phyloP scores from a whole-genome alignment of 208 protist genomes.

The Naegleria fowleri region DNA sequence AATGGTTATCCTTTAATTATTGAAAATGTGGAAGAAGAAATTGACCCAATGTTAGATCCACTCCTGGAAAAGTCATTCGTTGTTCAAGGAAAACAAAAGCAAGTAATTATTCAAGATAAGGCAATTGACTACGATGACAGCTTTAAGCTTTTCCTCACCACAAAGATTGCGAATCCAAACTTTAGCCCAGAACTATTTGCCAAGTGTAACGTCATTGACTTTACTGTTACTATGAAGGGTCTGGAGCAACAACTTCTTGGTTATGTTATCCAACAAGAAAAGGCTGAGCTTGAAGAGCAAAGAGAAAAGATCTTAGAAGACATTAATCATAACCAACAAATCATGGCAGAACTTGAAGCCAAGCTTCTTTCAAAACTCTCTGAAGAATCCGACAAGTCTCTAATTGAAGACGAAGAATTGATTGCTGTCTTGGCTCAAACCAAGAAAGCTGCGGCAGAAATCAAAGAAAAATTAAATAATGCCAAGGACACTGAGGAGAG shows the following conservation, averaged over 20 bases:
- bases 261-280: conserved; percentile 91
- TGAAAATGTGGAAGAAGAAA: conserved; percentile 92
- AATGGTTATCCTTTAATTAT: conserved; percentile 79
- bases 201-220: conserved; percentile 95
- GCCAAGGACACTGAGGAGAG: conserved; percentile 89
- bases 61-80: conserved; percentile 92
- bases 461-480: conserved; percentile 88
- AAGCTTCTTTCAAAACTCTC: conserved; percentile 86
- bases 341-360: conserved; percentile 82
- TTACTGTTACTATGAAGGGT: conserved; percentile 97
- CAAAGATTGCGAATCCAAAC: conserved; percentile 95
- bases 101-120: conserved; percentile 83
- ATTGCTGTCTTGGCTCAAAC: conserved; percentile 91
- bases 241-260: conserved; percentile 94
- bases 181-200: conserved; percentile 95
- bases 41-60: conserved; percentile 95
- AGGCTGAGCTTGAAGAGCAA: conserved; percentile 93
- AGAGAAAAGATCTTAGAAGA: conserved; percentile 88
- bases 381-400: conserved; percentile 74
- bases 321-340: conserved; percentile 90
- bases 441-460: conserved; percentile 91
- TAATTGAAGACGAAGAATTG: conserved; percentile 84
- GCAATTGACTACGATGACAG: conserved; percentile 83
- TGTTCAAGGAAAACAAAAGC: conserved; percentile 64
- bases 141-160: conserved; percentile 92